Evolutionary conservation across 148 eudicot species (phyloP), one percentile per base, ranked within the genome.

Genomic region (Rhododendron kiyosumense): DNA sequence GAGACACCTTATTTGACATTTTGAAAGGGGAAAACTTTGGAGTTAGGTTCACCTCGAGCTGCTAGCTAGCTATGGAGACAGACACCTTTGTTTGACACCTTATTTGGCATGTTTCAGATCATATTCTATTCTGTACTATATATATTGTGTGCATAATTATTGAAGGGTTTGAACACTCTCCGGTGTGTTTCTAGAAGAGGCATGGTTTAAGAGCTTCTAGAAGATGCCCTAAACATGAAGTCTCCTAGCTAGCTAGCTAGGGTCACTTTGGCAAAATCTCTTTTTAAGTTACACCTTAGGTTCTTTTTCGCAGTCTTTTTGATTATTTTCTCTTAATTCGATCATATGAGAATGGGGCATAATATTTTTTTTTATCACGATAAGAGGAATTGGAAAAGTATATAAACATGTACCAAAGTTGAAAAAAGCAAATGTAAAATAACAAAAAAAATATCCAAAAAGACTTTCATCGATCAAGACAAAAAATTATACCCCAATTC

Each of bases 1-100:
- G 69, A 81, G 81, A 57, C 85, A 82, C 89, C 34, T 48, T 30
- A 45, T 88, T 88, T 85, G 87, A 88, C 87, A 76, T 82, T 82
- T 78, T 67, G 81, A 78, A 78, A 82, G 83, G 14, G 11, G 9
- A 45, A 41, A 59, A 61, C 78, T 57, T 86, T 86, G 84, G 85
- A 78, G 73, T 88, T 61, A 43, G 48, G 81, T 41, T 78, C 65
- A 78, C 69, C 43, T 59, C 69, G 48, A 36, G 69, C 61, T 86
- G 76, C 76, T 82, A 41, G 38, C 38, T 36, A 36, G 45, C 45
- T 41, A 41, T 41, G 8, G 8, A 41, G 45, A 41, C 45, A 41
- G 45, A 41, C 45, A 41, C 45, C 45, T 41, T 41, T 41, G 45
- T 41, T 5, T 41, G 45, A 41, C 45, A 41, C 45, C 7, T 41